Conservation (phyloP, 331 rosid genomes). For the Dryas integrifolia region DNA sequence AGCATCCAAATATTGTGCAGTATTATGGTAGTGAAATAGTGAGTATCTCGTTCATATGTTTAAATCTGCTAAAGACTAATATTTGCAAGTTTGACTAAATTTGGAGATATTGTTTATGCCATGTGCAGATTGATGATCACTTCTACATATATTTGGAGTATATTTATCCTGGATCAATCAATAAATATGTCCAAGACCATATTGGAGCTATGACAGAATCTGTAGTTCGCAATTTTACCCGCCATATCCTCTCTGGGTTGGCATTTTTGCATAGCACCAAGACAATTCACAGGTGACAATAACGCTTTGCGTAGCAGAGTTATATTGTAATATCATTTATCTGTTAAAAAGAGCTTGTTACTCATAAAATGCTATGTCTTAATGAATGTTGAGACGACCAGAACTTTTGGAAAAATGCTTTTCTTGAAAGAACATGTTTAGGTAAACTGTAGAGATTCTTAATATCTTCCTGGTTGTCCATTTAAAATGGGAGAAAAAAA, state of each 20-base stretch:
- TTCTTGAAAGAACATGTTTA: background rate
- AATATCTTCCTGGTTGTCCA: background rate
- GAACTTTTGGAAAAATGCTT: background rate
- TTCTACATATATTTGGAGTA: slow-evolving; percentile 93
- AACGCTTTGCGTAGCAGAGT: slow-evolving; percentile 7
- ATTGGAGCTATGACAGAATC: slow-evolving; percentile 89
- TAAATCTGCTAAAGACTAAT: slow-evolving; percentile 3
- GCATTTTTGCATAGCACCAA: slow-evolving; percentile 78
- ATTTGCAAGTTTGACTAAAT: background rate
- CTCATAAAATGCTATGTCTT: background rate
- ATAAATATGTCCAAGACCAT: slow-evolving; percentile 79
- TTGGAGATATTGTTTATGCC: background rate
- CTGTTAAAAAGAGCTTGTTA: background rate
- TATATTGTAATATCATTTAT: background rate
- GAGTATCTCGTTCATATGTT: slow-evolving; percentile 35
- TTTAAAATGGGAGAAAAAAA: background rate
- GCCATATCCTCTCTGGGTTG: slow-evolving; percentile 90
- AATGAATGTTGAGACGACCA: background rate
- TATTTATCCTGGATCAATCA: slow-evolving; percentile 89
- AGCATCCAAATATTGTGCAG: slow-evolving; percentile 86
- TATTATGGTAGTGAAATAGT: slow-evolving; percentile 86
- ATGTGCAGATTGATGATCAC: slow-evolving; percentile 68
- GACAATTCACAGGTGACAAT: slow-evolving; percentile 80
- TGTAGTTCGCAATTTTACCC: slow-evolving; percentile 81
- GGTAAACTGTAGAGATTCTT: background rate